Evolutionary conservation across 2,329 filamentous ascomycete genomes (phyloP).

Genomic region (Colletotrichum australisinense): DNA sequence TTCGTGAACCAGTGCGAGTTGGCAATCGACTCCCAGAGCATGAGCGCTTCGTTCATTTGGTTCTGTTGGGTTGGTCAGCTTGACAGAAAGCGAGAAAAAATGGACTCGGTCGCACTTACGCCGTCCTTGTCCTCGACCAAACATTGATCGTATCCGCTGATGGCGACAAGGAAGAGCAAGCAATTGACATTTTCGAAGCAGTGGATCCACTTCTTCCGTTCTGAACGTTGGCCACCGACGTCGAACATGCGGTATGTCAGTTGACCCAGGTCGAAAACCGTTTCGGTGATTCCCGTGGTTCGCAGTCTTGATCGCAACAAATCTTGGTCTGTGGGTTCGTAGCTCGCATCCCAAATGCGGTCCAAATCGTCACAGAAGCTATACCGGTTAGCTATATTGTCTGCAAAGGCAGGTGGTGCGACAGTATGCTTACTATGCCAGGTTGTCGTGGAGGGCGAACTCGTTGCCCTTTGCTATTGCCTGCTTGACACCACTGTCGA

Average conservation of each 20-base stretch:
- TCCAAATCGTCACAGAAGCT: conserved; percentile 89
- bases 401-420: neutral
- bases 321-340: conserved; percentile 93
- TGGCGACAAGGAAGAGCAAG: conserved; percentile 91
- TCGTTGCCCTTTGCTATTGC: conserved; percentile 96
- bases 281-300: conserved; percentile 96
- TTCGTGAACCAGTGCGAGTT: conserved; percentile 90
- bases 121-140: conserved; percentile 96
- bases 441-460: conserved; percentile 94
- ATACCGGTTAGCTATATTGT: conserved; percentile 7
- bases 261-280: conserved; percentile 90
- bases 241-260: conserved; percentile 98
- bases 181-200: conserved; percentile 96
- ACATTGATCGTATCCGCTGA: conserved; percentile 97
- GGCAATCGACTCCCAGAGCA: conserved; percentile 87
- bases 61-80: conserved; percentile 64
- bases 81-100: neutral
- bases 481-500: conserved; percentile 82
- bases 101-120: conserved; percentile 63
- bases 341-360: conserved; percentile 79
- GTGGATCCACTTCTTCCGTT: conserved; percentile 98
- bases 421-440: conserved; percentile 79
- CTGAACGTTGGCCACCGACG: conserved; percentile 90
- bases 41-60: conserved; percentile 91
- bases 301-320: conserved; percentile 89